phyloP scores from a whole-genome alignment of 257 asterid species.

The Solanum rostratum region DNA sequence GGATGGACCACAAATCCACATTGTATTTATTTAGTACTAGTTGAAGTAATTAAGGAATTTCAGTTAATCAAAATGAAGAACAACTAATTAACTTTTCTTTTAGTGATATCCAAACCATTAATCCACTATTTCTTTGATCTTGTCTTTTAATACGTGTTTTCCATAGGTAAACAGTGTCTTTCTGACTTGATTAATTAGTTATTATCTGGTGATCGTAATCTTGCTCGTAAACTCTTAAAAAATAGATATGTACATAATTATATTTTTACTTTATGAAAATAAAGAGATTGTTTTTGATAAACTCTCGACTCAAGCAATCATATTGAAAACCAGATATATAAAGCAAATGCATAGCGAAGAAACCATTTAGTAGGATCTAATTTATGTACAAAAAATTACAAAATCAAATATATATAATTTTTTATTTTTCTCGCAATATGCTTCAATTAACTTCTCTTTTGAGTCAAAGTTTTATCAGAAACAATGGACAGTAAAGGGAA shows the following conservation, averaged over 20 bases:
- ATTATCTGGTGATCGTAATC: neutral
- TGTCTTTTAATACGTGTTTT: neutral
- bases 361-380: neutral
- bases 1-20: conserved; percentile 27
- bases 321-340: neutral
- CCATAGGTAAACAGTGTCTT: neutral
- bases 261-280: neutral
- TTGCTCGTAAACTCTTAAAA: neutral
- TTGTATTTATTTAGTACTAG: neutral
- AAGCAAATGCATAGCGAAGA: too few species aligned
- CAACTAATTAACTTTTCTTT: neutral
- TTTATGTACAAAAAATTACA: too few species aligned
- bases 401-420: too few species aligned
- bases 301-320: rapidly evolving
- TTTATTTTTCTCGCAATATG: neutral
- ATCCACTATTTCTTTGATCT: neutral
- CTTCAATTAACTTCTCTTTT: neutral
- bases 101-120: neutral
- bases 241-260: rapidly evolving
- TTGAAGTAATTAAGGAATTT: neutral
- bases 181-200: neutral
- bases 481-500: neutral
- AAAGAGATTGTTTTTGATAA: neutral
- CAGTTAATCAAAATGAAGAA: neutral
- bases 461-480: neutral